These are phyloP conservation scores for Periconia sp. DNA, from an alignment of 2,329 filamentous ascomycete species.

Conservation along the genomic window DNA sequence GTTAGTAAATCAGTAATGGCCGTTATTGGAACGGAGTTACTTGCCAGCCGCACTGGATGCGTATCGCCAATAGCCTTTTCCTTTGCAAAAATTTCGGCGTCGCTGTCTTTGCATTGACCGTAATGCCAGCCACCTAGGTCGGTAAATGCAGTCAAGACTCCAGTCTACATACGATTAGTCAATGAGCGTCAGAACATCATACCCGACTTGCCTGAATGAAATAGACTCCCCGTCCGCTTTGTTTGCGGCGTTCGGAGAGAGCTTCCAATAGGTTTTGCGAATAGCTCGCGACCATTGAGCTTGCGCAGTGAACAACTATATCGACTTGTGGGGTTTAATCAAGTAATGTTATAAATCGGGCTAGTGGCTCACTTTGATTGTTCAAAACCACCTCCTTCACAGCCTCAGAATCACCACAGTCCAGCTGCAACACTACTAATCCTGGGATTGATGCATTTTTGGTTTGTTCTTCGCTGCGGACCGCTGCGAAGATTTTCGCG, in stretches of 20 bases:
- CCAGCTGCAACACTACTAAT: conserved; percentile 7
- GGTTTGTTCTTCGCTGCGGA: conserved; percentile 4
- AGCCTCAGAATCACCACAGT: conserved; percentile 7
- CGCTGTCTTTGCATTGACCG: conserved; percentile 12
- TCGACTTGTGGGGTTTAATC: too few relatives aligned
- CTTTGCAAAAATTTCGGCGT: conserved; percentile 8
- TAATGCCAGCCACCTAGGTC: conserved; percentile 11
- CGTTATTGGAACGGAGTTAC: background rate
- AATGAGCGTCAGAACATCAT: too few relatives aligned
- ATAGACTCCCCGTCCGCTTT: too few relatives aligned
- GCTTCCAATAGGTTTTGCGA: too few relatives aligned
- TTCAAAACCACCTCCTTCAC: conserved; percentile 7
- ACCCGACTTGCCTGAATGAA: too few relatives aligned
- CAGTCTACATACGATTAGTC: conserved; percentile 3
- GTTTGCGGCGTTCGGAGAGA: too few relatives aligned
- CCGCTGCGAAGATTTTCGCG: too few relatives aligned
- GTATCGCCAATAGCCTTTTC: conserved; percentile 10
- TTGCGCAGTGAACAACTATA: too few relatives aligned
- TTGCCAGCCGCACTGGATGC: background rate
- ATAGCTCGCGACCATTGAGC: too few relatives aligned
- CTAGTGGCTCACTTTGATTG: conserved; percentile 9
- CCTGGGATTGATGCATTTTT: conserved; percentile 10
- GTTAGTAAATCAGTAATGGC: conserved; percentile 2
- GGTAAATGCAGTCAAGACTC: conserved; percentile 6
- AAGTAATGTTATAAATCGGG: background rate